phyloP scores from a whole-genome alignment of 2,329 filamentous ascomycete species.

The Leptographium lundbergii region DNA sequence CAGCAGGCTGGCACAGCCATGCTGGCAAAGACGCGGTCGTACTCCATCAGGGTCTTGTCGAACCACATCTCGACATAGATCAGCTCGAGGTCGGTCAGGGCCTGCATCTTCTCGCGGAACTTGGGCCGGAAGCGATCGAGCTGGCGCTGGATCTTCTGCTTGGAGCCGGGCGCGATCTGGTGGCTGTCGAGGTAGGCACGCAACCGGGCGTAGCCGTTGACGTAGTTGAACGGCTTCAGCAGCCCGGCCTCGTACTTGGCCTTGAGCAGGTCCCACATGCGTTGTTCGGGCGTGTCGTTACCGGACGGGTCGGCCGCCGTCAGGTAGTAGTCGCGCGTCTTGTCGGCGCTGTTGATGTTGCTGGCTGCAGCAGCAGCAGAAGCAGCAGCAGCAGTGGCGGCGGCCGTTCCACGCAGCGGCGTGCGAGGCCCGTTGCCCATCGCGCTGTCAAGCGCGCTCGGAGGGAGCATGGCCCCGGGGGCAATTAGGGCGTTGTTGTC shows the following conservation, averaged over 20 bases:
- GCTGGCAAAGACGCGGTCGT: constrained; percentile 94
- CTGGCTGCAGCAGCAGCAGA: neutral
- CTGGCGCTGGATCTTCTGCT: constrained; percentile 83
- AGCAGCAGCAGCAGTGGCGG: neutral
- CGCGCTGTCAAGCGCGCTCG: neutral
- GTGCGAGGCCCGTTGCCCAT: neutral
- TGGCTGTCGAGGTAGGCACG: constrained; percentile 87
- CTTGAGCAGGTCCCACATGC: constrained; percentile 86
- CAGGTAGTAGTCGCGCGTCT: constrained; percentile 83
- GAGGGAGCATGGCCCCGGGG: neutral
- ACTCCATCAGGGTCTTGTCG: constrained; percentile 90
- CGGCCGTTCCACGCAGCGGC: neutral
- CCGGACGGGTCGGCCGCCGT: constrained; percentile 92
- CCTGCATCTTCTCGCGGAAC: constrained; percentile 89
- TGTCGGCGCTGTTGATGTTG: constrained; percentile 40
- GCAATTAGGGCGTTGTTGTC: neutral
- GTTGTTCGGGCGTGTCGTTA: constrained; percentile 72
- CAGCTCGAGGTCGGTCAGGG: constrained; percentile 83
- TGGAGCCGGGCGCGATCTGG: constrained; percentile 59
- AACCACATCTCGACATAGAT: constrained; percentile 99
- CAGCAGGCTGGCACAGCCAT: constrained; percentile 98
- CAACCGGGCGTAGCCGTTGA: constrained; percentile 84
- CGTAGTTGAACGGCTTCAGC: constrained; percentile 94
- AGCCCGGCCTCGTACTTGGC: constrained; percentile 95
- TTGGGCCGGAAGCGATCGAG: constrained; percentile 89